Conservation (phyloP, 164 flowering plant species). For the Macadamia tetraphylla region DNA sequence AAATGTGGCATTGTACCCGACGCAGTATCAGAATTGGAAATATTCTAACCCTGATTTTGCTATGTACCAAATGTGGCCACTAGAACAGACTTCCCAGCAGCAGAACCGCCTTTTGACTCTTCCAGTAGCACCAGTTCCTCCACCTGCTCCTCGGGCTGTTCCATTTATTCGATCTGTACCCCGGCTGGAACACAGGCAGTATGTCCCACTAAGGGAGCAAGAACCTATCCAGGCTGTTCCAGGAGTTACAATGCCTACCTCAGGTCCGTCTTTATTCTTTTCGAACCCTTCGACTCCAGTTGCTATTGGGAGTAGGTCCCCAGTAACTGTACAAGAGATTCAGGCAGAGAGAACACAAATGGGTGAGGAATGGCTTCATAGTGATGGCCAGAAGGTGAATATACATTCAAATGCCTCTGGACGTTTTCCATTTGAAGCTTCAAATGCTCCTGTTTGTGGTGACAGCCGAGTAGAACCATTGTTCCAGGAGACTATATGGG, state of each 20-base stretch:
- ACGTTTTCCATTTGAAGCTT: constrained; percentile 13
- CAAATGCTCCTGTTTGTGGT: constrained; percentile 13
- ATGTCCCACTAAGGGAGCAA: constrained; percentile 28
- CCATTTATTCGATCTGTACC: constrained; percentile 37
- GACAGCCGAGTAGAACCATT: constrained; percentile 11
- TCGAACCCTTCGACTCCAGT: constrained; percentile 17
- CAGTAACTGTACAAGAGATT: constrained; percentile 46
- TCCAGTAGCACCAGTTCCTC: constrained; percentile 26
- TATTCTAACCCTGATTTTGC: constrained; percentile 30
- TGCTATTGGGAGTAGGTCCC: constrained; percentile 22
- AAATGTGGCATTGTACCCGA: constrained; percentile 20
- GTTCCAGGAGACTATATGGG: constrained; percentile 14
- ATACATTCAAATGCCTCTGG: constrained; percentile 7
- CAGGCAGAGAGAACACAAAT: constrained; percentile 32
- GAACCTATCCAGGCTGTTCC: constrained; percentile 21
- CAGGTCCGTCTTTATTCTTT: constrained; percentile 27
- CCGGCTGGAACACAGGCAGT: constrained; percentile 24
- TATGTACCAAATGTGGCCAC: constrained; percentile 44
- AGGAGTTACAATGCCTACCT: constrained; percentile 22
- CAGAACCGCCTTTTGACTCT: constrained; percentile 29
- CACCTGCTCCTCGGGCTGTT: constrained; percentile 26
- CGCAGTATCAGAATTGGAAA: constrained; percentile 29
- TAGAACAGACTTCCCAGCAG: constrained; percentile 33
- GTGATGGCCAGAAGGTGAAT: constrained; percentile 10
- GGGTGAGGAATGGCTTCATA: constrained; percentile 14